A percentile compares a stretch with the other conserved stretches of the same genome.
Evolutionary conservation across 2,329 filamentous ascomycete species (phyloP).

Genomic region (Talaromyces albobiverticillius): DNA sequence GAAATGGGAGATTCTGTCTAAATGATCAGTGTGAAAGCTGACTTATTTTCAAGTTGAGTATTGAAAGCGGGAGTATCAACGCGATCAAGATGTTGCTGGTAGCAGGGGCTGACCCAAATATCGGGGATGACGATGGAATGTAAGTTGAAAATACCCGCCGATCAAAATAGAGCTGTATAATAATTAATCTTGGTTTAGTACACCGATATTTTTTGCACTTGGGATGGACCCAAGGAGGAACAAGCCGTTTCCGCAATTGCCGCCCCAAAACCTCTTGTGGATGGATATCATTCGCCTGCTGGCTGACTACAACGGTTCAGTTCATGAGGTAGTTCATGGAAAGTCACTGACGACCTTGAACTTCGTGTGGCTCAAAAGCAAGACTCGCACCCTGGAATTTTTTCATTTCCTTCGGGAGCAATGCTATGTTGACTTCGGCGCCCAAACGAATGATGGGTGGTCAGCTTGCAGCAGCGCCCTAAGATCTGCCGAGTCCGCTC

Average conservation of each 20-base stretch:
- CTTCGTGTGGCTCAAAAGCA: neutral
- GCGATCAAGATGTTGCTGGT: neutral
- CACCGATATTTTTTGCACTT: constrained; percentile 1
- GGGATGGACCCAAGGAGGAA: constrained; percentile 5
- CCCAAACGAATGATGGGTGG: neutral
- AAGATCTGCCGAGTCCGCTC: neutral
- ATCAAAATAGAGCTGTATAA: neutral
- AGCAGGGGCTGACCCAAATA: neutral
- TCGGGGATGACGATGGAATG: constrained; percentile 6
- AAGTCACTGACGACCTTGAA: neutral
- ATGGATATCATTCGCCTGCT: constrained; percentile 4
- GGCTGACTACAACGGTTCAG: neutral
- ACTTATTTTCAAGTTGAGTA: neutral
- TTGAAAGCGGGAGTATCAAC: neutral
- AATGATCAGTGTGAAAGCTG: neutral
- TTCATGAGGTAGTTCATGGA: neutral
- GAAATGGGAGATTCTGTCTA: too few relatives aligned
- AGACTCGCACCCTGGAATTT: neutral
- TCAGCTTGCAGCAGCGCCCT: neutral
- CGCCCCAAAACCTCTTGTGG: neutral
- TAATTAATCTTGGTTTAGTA: neutral
- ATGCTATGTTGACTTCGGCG: constrained; percentile 1
- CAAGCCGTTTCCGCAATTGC: neutral
- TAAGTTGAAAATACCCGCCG: neutral
- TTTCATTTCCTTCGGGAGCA: constrained; percentile 1